Evolutionary conservation across 2,329 filamentous ascomycete genomes (phyloP).

Genomic region (Exophiala xenobiotica): DNA sequence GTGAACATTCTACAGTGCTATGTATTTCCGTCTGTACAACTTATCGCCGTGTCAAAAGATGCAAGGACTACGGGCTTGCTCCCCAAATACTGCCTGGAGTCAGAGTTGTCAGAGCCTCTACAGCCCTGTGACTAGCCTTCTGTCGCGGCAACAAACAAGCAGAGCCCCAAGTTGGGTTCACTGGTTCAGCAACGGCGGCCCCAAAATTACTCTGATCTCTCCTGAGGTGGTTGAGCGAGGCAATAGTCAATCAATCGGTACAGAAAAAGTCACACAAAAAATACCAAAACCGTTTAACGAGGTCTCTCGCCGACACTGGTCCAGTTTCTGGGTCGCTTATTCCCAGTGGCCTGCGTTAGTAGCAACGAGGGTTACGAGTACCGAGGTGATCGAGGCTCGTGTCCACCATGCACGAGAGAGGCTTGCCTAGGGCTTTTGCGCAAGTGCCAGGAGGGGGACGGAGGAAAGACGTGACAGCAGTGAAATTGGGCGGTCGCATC

Average conservation of each 20-base stretch:
- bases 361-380: no score
- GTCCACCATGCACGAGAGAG: not conserved
- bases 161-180: no score
- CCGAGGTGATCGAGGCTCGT: not conserved
- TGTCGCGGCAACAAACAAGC: no score
- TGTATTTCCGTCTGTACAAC: no score
- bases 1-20: no score
- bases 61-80: no score
- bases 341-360: not conserved
- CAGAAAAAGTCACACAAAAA: not conserved
- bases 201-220: not conserved
- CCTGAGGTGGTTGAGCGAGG: not conserved
- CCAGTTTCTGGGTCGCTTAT: not conserved
- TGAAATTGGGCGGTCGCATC: slow-evolving; percentile 10
- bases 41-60: no score
- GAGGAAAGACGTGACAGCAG: not conserved
- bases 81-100: no score
- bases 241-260: not conserved
- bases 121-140: no score
- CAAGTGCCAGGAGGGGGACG: not conserved
- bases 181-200: not conserved
- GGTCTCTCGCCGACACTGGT: not conserved
- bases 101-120: no score
- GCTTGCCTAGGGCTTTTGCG: not conserved
- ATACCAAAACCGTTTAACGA: not conserved